Conservation (phyloP, 2,329 filamentous ascomycete species). For the Talaromyces sp. region DNA sequence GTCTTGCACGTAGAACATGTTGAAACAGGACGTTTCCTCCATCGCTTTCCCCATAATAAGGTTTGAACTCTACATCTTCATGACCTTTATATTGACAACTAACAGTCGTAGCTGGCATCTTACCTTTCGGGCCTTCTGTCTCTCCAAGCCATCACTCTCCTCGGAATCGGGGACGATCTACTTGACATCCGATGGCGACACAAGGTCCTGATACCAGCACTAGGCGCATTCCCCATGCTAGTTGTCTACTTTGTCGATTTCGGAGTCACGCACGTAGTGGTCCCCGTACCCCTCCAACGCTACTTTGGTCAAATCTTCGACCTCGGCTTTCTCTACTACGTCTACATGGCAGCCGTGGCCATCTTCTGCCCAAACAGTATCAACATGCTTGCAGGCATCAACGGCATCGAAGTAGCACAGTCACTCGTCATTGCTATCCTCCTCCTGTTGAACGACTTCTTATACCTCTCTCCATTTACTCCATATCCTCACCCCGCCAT, state of each 20-base stretch:
- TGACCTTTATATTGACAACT: neutral
- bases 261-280: slow-evolving; percentile 89
- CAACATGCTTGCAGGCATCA: slow-evolving; percentile 99
- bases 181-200: slow-evolving; percentile 99
- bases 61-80: slow-evolving; percentile 40
- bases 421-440: slow-evolving; percentile 84
- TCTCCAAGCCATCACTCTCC: slow-evolving; percentile 80
- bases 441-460: slow-evolving; percentile 76
- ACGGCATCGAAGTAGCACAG: slow-evolving; percentile 94
- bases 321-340: slow-evolving; percentile 78
- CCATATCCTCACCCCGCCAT: slow-evolving; percentile 87
- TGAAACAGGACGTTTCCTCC: slow-evolving; percentile 77
- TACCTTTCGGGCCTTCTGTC: slow-evolving; percentile 93
- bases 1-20: slow-evolving; percentile 68
- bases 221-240: slow-evolving; percentile 87
- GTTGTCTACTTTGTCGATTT: slow-evolving; percentile 99
- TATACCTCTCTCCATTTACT: slow-evolving; percentile 72
- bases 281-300: slow-evolving; percentile 76
- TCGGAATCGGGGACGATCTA: slow-evolving; percentile 90
- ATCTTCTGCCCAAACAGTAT: slow-evolving; percentile 99
- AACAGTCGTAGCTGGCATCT: slow-evolving; percentile 66
- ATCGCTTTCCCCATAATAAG: slow-evolving; percentile 92
- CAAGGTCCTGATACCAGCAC: slow-evolving; percentile 95
- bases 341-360: slow-evolving; percentile 92
- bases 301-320: slow-evolving; percentile 83